A percentile compares a stretch with the other conserved stretches of the same genome.
Conservation (phyloP, 169 alveolate species). For the Cardiosporidium cionae region DNA sequence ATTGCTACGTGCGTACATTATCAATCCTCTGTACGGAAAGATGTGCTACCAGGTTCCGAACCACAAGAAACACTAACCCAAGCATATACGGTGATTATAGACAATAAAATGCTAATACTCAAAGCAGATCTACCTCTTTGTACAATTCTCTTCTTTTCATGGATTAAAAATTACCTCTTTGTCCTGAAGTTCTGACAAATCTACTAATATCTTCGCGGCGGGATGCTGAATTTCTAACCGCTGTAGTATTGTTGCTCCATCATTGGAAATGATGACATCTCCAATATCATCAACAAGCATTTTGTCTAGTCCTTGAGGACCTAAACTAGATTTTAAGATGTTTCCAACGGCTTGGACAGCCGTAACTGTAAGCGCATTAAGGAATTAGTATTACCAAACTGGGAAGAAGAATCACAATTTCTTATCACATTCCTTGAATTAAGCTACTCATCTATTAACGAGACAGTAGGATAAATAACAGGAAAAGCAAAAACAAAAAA, state of each 20-base stretch:
- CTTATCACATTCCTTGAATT: too few species aligned
- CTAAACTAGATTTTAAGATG: conserved; percentile 91
- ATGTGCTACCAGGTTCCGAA: too few species aligned
- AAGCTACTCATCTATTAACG: background rate
- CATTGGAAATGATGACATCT: conserved; percentile 98
- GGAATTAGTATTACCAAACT: background rate
- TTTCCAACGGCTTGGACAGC: conserved; percentile 96
- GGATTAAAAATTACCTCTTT: too few species aligned
- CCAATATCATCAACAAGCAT: conserved; percentile 99
- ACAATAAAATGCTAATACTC: too few species aligned
- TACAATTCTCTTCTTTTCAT: too few species aligned
- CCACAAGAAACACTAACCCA: background rate
- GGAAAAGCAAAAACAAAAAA: background rate
- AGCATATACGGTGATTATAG: too few species aligned
- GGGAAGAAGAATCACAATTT: too few species aligned
- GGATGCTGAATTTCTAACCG: conserved; percentile 98
- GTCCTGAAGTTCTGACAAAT: conserved; percentile 89
- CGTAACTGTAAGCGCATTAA: conserved; percentile 55
- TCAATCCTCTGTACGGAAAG: too few species aligned
- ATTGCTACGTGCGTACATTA: too few species aligned
- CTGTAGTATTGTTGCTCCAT: conserved; percentile 97
- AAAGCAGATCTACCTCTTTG: too few species aligned
- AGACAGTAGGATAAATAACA: background rate
- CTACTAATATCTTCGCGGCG: conserved; percentile 96
- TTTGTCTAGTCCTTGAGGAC: conserved; percentile 99